Evolutionary conservation across 495 filamentous ascomycete genomes (phyloP).

Genomic region (Podospora pseudopauciseta): DNA sequence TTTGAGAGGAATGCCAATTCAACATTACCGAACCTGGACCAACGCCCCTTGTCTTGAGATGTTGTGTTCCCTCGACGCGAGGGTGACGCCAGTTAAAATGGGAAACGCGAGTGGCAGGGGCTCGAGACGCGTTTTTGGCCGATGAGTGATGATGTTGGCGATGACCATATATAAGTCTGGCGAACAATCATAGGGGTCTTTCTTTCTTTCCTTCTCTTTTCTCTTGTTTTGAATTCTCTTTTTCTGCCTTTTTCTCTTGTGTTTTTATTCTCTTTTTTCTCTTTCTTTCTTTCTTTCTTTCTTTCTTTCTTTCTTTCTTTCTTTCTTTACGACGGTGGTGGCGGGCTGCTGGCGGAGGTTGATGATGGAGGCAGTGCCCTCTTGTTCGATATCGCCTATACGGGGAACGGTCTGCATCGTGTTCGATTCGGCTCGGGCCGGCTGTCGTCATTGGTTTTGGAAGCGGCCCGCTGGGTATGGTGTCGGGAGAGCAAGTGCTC

Average conservation of each 20-base stretch:
- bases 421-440: background rate
- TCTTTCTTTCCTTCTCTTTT: slow-evolving; percentile 47
- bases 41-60: background rate
- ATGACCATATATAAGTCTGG: background rate
- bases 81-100: background rate
- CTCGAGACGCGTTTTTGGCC: background rate
- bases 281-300: slow-evolving; percentile 42
- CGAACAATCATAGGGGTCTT: slow-evolving; percentile 18
- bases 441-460: background rate
- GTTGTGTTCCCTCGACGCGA: background rate
- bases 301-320: slow-evolving; percentile 41
- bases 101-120: background rate
- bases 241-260: slow-evolving; percentile 32
- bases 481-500: too few relatives aligned
- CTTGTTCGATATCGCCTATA: background rate
- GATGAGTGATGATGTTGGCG: background rate
- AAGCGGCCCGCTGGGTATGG: too few relatives aligned
- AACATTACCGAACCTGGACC: background rate
- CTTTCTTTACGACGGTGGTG: background rate
- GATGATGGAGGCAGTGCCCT: background rate
- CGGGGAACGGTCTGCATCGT: background rate
- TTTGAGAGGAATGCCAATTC: background rate
- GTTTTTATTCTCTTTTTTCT: slow-evolving; percentile 38
- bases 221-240: slow-evolving; percentile 41
- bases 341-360: background rate